Evolutionary conservation across 169 alveolate species (phyloP), one percentile per base, ranked within the genome.

Genomic region (Eimeria praecox): DNA sequence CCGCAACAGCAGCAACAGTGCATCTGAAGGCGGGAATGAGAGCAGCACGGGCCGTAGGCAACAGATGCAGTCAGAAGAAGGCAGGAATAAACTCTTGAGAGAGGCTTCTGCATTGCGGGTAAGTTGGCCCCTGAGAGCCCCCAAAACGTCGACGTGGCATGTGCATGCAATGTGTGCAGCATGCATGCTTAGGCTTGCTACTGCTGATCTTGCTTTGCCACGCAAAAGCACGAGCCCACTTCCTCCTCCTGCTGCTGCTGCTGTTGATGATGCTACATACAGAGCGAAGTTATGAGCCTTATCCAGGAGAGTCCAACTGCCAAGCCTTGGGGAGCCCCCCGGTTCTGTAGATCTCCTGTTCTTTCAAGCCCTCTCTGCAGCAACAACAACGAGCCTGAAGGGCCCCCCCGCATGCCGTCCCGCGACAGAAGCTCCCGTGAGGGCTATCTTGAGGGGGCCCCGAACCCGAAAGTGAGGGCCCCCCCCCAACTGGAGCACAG

Each of bases 201-300:
- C 10, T 71, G 3, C 54, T 38, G 18, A 35, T 27, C 54, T 16
- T 12, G 33, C 49, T 33, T 20, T 66, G 24, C 33, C 27, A 16
- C 18, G 44, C 44, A 66, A 44, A 66, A 8, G 12, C 9, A 22
- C 22, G 44, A 30, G 42, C 5, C 78, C 42, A 66, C 24, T 22
- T 66, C 46, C 78, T 69, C 18, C 22, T 38, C 27, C 38, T 20
- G 86, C 64, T 78, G 35, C 88, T 78, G 64, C 66, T 0, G 14
- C 42, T 78, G 38, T 42, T 78, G 88, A 24, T 71, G 83, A 46
- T 71, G 52, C 83, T 71, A 52, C 30, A 64, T 44, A 18, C 88
- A 78, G 88, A 78, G 33, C 66, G 91, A 83, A 35, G 91, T 83
- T 33, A 33, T 83, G 75, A 83, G 91, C 75, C 91, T 83, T 16